Evolutionary conservation across 345 rosid species (phyloP), one percentile per base, ranked within the genome.

Genomic region (Acer negundo): DNA sequence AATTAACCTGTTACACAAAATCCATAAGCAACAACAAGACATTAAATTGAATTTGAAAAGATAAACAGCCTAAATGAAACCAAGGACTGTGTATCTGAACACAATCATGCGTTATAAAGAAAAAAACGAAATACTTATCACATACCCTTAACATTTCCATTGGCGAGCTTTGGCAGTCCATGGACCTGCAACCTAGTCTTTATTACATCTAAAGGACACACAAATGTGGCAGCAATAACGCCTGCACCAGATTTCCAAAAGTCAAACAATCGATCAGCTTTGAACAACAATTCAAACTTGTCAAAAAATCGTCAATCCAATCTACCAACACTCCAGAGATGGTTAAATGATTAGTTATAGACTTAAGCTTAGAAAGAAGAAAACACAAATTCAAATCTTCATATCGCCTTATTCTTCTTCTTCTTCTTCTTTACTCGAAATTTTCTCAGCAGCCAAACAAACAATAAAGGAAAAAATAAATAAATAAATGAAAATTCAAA

Each of bases 101-200:
- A 42, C 8, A 46, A 46, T 46, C 49, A 10, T 46, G 49, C 15
- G 2, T 10, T 0, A 64, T 0, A 49, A 64, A 17, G 3, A 16
- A 26, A 53, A 19, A 53, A 19, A 7, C 6, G 51, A 7, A 47
- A n/a, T 13, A 11, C 10, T 4, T 6, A 17, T 22, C 12, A 11
- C 70, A 35, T 84, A 94, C 95, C 87, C 90, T 81, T 89, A 81
- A 81, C 64, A 53, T 73, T 86, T 55, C 80, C 76, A 83, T 77
- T 73, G 44, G 79, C 72, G 35, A 87, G 83, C 75, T 80, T 80
- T 4, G 92, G 94, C 38, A 94, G 75, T 63, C 98, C 98, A 67
- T 92, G 94, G 77, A 94, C 98, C 77, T 94, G 98, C 80, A 94
- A 90, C 85, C 98, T 88, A 42, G 98, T 94, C 79, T 94, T 94